phyloP scores from a whole-genome alignment of 1,284 basidiomycete species.

The Lentinula novae-zelandiae region DNA sequence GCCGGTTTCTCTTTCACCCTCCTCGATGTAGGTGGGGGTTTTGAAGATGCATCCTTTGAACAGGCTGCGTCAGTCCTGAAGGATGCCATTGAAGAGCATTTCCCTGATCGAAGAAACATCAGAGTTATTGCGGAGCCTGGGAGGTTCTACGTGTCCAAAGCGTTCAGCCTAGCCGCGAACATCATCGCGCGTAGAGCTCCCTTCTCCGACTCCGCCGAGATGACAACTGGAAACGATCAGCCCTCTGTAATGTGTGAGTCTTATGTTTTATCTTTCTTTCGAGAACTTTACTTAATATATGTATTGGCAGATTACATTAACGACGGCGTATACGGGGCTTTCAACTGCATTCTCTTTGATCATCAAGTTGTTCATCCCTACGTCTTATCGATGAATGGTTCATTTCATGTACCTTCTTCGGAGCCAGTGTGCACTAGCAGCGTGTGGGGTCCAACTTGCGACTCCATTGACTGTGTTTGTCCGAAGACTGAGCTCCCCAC shows the following conservation, averaged over 20 bases:
- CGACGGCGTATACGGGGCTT: conserved; percentile 96
- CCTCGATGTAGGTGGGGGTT: conserved; percentile 95
- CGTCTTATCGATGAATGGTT: conserved; percentile 54
- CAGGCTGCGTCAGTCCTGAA: conserved; percentile 73
- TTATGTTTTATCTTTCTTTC: conserved; percentile 42
- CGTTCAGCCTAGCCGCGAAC: conserved; percentile 92
- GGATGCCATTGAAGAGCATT: conserved; percentile 75
- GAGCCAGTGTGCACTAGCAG: conserved; percentile 37
- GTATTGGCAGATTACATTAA: conserved; percentile 84
- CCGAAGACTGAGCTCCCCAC: conserved; percentile 57
- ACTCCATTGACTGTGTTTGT: conserved; percentile 85
- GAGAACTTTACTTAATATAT: conserved; percentile 37
- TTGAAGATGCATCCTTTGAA: conserved; percentile 90
- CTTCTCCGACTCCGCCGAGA: conserved; percentile 31
- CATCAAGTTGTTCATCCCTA: conserved; percentile 86
- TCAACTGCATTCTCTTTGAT: conserved; percentile 96
- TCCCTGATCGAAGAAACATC: conserved; percentile 77
- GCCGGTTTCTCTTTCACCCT: conserved; percentile 28
- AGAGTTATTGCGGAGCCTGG: conserved; percentile 97
- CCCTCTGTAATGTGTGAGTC: conserved; percentile 81
- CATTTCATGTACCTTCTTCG: conserved; percentile 38
- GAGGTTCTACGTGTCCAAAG: conserved; percentile 89
- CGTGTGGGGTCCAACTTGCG: conserved; percentile 77
- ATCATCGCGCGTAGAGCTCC: conserved; percentile 87
- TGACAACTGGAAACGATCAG: conserved; percentile 36